These are phyloP conservation scores for Benincasa hispida DNA, from an alignment of 306 rosid species.

Conservation along the genomic window DNA sequence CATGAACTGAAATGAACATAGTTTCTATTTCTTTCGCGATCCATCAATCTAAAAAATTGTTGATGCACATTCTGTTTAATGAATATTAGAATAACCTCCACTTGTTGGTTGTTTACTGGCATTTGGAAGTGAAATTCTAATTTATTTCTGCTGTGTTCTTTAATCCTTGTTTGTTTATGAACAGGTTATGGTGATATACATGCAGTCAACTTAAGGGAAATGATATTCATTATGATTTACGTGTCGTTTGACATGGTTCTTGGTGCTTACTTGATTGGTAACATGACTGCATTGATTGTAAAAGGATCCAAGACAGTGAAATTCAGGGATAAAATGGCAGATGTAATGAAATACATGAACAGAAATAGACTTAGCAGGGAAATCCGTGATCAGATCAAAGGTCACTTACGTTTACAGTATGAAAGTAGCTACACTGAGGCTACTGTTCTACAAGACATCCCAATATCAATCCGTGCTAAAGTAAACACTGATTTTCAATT, in stretches of 20 bases:
- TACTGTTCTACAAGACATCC: slow-evolving; percentile 68
- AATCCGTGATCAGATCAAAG: slow-evolving; percentile 80
- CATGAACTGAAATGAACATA: neutral
- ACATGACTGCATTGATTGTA: slow-evolving; percentile 98
- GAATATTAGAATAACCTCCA: neutral
- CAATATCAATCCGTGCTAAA: slow-evolving; percentile 80
- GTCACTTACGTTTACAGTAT: slow-evolving; percentile 77
- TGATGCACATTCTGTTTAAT: neutral
- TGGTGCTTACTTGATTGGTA: slow-evolving; percentile 96
- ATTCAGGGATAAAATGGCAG: slow-evolving; percentile 89
- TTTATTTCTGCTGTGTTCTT: neutral
- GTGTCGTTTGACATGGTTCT: slow-evolving; percentile 93
- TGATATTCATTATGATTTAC: slow-evolving; percentile 88
- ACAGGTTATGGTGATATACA: slow-evolving; percentile 98
- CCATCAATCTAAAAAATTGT: neutral
- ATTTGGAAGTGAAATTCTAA: neutral
- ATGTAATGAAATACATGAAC: slow-evolving; percentile 77
- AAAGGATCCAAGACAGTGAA: slow-evolving; percentile 95
- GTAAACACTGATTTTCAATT: slow-evolving; percentile 21
- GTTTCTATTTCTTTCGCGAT: neutral
- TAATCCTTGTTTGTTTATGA: neutral
- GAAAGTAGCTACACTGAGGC: slow-evolving; percentile 92
- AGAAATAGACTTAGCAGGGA: slow-evolving; percentile 78
- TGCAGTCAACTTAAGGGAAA: slow-evolving; percentile 91
- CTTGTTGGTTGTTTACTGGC: neutral